Evolutionary conservation across 345 rosid species (phyloP), one percentile per base, ranked within the genome.

Genomic region (Erysimum cheiranthoides): DNA sequence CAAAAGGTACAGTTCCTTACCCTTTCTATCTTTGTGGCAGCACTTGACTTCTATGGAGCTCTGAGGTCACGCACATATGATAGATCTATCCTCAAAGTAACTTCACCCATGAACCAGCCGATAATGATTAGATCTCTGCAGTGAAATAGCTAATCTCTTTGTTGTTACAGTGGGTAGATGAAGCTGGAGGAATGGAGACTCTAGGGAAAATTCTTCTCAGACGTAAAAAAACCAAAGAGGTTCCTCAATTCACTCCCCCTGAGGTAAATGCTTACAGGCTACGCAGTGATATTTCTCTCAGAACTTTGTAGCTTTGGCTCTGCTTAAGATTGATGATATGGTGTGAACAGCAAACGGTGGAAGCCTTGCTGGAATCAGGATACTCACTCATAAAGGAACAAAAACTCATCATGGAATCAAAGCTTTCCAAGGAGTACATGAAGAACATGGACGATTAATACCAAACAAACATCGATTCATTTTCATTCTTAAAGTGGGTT

Each of bases 21-120:
- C 31, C 1, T 32, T 60, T 50, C 28, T 13, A 46, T 57, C 10
- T 58, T 28, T 53, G 47, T 52, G 47, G 61, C 86, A 93, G 98
- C 97, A 64, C 85, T 94, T 82, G 98, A 94, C 79, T 94, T 92
- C 78, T 94, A 92, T 74, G 96, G 98, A 80, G 97, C 96, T 73
- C 83, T 92, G 35, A 87, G 98, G 80, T 94, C 97, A 12, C 86
- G 95, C 61, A 94, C 96, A 67, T 94, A 90, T 74, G 98, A 94
- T 83, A 84, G 81, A 66, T 85, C 93, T 38, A 94, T 94, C 80
- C 86, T 86, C 40, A 85, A 89, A 97, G 97, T 50, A 57, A 56
- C 45, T 56, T 71, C 38, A 43, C 43, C 70, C 5, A 52, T 34
- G 14, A 18, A 61, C 38, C 32, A 59, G 17, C 14, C 35, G 58